Evolutionary conservation across 495 filamentous ascomycete species (phyloP).

Genomic region (Penicillium paradoxum): DNA sequence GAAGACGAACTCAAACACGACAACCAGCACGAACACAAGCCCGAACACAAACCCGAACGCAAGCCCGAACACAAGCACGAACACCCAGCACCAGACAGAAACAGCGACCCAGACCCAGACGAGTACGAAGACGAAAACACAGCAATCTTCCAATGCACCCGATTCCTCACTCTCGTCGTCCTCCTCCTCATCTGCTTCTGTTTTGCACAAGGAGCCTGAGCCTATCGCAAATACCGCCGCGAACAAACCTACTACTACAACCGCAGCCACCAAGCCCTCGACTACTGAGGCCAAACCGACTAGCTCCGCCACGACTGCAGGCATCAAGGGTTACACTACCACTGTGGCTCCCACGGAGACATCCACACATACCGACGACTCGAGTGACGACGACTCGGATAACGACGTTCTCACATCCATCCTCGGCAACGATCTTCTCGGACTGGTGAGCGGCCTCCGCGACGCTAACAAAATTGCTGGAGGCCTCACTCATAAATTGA

Average conservation of each 20-base stretch:
- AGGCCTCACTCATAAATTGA: conserved; percentile 9
- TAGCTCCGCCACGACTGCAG: background rate
- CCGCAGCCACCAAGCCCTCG: background rate
- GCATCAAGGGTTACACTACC: background rate
- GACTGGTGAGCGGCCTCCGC: conserved; percentile 16
- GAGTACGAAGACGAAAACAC: background rate
- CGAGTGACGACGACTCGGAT: background rate
- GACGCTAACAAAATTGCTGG: conserved; percentile 11
- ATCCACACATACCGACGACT: background rate
- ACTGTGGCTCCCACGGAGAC: conserved; percentile 6
- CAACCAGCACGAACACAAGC: too few relatives aligned
- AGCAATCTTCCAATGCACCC: conserved; percentile 24
- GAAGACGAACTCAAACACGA: conserved; percentile 9
- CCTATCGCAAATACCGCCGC: background rate
- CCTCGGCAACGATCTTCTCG: conserved; percentile 15
- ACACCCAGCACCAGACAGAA: too few relatives aligned
- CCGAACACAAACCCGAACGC: conserved; percentile 11
- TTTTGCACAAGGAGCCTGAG: conserved; percentile 23
- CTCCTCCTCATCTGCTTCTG: conserved; percentile 27
- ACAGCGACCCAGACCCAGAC: background rate
- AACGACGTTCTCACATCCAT: background rate
- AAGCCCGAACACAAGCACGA: too few relatives aligned
- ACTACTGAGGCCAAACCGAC: background rate
- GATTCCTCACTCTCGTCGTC: conserved; percentile 28
- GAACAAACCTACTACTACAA: background rate